Evolutionary conservation across 2,329 filamentous ascomycete species (phyloP).

Genomic region (Cladophialophora carrionii): DNA sequence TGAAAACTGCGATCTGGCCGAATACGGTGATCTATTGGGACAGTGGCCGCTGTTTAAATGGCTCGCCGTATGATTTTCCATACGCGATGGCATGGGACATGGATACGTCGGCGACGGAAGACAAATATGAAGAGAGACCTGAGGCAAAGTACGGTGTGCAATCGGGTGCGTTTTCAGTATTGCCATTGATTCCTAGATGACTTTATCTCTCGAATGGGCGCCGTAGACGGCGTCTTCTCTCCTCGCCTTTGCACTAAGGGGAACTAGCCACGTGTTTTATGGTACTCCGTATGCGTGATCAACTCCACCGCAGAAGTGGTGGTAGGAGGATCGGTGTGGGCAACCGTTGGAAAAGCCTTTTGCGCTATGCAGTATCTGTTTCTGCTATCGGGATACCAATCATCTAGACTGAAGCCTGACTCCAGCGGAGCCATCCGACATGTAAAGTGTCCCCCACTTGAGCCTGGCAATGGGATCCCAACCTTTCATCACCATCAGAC

Average conservation of each 20-base stretch:
- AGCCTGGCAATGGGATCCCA: not conserved
- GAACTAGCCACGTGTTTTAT: not conserved
- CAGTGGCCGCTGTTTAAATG: not conserved
- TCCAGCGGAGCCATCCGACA: not conserved
- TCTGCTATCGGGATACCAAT: not conserved
- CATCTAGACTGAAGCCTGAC: not conserved
- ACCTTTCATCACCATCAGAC: not conserved
- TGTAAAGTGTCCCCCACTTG: not conserved
- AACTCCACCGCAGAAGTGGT: not conserved
- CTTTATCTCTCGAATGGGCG: not conserved
- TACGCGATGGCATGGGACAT: not conserved
- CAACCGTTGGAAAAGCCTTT: not conserved
- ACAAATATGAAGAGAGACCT: not conserved
- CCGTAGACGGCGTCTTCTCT: not conserved
- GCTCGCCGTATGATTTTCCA: not conserved
- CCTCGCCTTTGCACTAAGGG: not conserved
- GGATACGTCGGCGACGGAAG: not conserved
- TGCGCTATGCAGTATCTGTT: not conserved
- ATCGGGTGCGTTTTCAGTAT: not conserved
- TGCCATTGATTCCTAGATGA: not conserved
- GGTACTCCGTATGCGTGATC: not conserved
- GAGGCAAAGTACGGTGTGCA: not conserved
- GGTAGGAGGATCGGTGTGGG: not conserved
- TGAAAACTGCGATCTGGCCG: constrained; percentile 4
- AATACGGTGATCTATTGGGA: not conserved